Evolutionary conservation across 2,329 filamentous ascomycete species (phyloP).

Genomic region (Cladosporium sp.): DNA sequence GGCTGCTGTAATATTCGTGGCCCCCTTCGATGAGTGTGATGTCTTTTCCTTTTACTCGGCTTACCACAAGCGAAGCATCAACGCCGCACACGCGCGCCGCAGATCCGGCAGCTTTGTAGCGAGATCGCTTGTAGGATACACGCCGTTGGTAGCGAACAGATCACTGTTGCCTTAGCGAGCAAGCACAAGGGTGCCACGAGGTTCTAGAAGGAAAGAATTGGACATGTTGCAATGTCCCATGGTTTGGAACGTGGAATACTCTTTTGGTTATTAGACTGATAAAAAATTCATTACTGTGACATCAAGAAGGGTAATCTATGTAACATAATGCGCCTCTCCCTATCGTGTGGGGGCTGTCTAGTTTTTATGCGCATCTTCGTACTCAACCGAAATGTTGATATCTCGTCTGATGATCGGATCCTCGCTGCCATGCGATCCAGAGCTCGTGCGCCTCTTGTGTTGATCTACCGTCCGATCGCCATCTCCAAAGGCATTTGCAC

Average conservation of each 20-base stretch:
- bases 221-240: no score
- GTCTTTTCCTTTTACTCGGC: not conserved
- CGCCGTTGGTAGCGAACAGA: not conserved
- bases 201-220: not conserved
- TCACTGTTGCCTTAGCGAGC: not conserved
- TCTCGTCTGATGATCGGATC: conserved; percentile 31
- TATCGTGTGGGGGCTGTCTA: not conserved
- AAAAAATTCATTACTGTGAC: not conserved
- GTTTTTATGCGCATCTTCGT: conserved; percentile 19
- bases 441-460: conserved; percentile 22
- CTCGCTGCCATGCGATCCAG: conserved; percentile 22
- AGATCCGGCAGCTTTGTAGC: not conserved
- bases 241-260: no score
- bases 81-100: not conserved
- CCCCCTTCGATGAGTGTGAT: no score
- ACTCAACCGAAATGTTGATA: conserved; percentile 25
- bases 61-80: not conserved
- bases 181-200: not conserved
- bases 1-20: not conserved
- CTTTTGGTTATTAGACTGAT: not conserved
- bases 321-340: not conserved
- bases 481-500: conserved; percentile 25
- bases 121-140: not conserved
- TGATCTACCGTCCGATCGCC: conserved; percentile 16
- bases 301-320: conserved; percentile 6